Evolutionary conservation across 305 asterid species (phyloP).

Genomic region (Striga hermonthica): DNA sequence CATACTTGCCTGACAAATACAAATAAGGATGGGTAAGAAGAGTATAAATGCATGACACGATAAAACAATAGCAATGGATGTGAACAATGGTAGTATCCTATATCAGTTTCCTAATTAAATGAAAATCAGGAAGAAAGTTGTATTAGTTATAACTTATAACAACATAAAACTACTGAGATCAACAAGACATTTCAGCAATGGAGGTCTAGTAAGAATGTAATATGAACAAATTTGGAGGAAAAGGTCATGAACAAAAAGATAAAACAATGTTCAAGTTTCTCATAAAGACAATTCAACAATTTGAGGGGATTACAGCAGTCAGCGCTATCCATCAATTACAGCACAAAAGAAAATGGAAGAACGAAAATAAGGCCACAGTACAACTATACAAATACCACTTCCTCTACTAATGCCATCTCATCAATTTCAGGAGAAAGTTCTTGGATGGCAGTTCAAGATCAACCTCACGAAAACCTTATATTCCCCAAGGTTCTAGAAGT

Average conservation of each 20-base stretch:
- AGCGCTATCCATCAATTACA: conserved; percentile 1
- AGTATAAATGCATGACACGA: conserved; percentile 19
- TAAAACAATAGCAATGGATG: background rate
- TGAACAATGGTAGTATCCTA: conserved; percentile 21
- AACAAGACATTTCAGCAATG: conserved; percentile 19
- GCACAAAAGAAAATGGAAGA: conserved; percentile 4
- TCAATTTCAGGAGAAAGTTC: conserved; percentile 15
- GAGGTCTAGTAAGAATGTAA: conserved; percentile 5
- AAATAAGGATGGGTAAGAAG: conserved; percentile 14
- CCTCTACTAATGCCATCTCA: conserved; percentile 19
- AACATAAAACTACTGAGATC: conserved; percentile 29
- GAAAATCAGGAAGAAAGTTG: conserved; percentile 21
- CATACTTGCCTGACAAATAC: conserved; percentile 66
- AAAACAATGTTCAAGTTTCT: conserved; percentile 12
- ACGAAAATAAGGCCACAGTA: conserved; percentile 10
- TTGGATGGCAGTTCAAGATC: no score
- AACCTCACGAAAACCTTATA: no score
- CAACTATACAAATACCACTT: conserved; percentile 23
- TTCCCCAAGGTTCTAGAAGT: background rate
- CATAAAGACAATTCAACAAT: conserved; percentile 13
- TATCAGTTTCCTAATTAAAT: conserved; percentile 12
- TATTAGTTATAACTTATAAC: conserved; percentile 18
- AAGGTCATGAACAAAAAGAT: conserved; percentile 16
- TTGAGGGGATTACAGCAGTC: conserved; percentile 15
- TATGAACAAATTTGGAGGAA: conserved; percentile 18